Evolutionary conservation across 768 basidiomycete genomes (phyloP), one percentile per base, ranked within the genome.

Genomic region (Ephemerocybe angulata): DNA sequence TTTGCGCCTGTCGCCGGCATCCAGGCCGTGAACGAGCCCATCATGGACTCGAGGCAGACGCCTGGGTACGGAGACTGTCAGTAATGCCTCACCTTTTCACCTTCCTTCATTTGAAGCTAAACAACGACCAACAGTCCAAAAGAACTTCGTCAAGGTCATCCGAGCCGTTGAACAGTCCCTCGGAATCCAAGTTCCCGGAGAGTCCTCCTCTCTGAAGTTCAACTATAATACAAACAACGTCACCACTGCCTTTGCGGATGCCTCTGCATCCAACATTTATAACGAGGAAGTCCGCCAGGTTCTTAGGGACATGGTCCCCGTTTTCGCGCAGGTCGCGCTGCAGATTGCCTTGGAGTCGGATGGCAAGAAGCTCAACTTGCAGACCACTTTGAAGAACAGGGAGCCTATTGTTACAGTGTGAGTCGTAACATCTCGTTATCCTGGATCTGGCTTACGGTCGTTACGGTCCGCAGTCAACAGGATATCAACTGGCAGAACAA

Each of bases 11-110:
- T 87, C 17, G 84, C 86, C 40, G 73, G 86, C 1, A 85, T 92
- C 28, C 80, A 92, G 60, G 90, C 90, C 1, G 74, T 86, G 25
- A 92, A 92, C 58, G 90, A 92, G 55, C 87, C 86, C 0, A 82
- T 88, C 61, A 86, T 83, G 86, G 70, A 92, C 62, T 86, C 87
- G 7, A 63, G 53, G 17, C 67, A 75, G 57, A 91, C 90, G 1
- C 88, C 90, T 0, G 81, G 76, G 27, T 84, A 87, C 42, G 88
- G 88, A 22, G 72, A 76, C 38, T 92, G 88, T 90, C 64, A 52
- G 83, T 59, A 13, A 37, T 52, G 53, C 6, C 30, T 27, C 37
- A 30, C 40, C 51, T 13, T 35, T 33, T 38, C 30, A 21, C 40
- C 41, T 25, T 37, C 22, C 29, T 13, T 54, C 8, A 24, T 46